phyloP scores from a whole-genome alignment of 176 grass and related monocot genomes.

The Lolium rigidum region DNA sequence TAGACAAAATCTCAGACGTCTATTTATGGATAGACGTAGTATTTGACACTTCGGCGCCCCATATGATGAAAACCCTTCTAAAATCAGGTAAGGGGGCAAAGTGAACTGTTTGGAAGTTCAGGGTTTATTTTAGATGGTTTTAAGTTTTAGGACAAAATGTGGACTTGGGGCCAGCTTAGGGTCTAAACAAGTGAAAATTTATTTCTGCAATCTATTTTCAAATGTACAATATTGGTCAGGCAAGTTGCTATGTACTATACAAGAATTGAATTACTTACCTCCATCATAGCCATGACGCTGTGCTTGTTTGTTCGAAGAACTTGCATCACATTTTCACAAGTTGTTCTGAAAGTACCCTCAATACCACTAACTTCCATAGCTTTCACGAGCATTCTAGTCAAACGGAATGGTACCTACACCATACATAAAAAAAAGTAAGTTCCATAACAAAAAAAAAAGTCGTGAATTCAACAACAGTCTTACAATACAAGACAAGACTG shows the following conservation, averaged over 20 bases:
- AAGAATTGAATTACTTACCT: conserved; percentile 57
- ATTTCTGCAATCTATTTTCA: conserved; percentile 1
- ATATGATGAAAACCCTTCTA: not conserved
- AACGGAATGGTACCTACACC: conserved; percentile 88
- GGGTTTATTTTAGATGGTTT: not conserved
- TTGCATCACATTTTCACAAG: conserved; percentile 99
- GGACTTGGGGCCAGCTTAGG: not conserved
- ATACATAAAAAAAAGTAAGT: conserved; percentile 35
- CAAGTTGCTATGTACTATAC: not conserved
- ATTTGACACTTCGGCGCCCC: not conserved
- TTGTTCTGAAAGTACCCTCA: conserved; percentile 96
- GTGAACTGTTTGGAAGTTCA: not conserved
- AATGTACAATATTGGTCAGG: conserved; percentile 23
- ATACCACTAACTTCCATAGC: conserved; percentile 99
- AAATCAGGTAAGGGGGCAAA: not conserved
- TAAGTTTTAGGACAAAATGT: not conserved
- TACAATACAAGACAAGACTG: not conserved
- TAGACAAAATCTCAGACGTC: too few relatives aligned
- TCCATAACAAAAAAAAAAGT: not conserved
- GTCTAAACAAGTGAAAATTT: not conserved
- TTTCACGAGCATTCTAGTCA: conserved; percentile 98
- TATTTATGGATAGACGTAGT: too few relatives aligned
- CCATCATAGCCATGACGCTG: conserved; percentile 99
- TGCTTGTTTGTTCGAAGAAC: conserved; percentile 97
- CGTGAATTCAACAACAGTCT: not conserved